These are phyloP conservation scores for Pythium aristosporum DNA, from an alignment of 352 stramenopile species.

Conservation along the genomic window DNA sequence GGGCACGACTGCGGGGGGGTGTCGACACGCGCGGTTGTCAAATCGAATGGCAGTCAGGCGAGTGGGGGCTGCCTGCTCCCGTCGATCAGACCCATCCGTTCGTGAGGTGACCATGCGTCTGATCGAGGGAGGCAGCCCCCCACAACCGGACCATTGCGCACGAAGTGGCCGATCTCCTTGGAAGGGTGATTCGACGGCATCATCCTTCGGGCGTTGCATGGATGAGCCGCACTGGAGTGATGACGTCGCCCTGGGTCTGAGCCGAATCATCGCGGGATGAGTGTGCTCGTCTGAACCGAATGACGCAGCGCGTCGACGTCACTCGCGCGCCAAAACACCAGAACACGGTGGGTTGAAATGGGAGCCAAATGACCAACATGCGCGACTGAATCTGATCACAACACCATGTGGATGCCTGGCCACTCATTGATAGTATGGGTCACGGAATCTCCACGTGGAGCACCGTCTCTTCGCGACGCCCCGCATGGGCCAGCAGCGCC, in stretches of 20 bases:
- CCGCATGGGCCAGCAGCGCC: constrained; percentile 43
- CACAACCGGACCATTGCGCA: background rate
- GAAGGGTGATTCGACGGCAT: constrained; percentile 21
- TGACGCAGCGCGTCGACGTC: constrained; percentile 14
- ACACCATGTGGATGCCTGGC: background rate
- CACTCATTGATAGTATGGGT: background rate
- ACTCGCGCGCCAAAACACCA: constrained; percentile 1
- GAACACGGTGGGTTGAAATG: background rate
- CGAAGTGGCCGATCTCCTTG: background rate
- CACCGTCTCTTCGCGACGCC: constrained; percentile 54
- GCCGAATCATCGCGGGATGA: background rate
- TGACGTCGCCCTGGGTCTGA: constrained; percentile 8
- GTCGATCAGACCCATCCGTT: too few species aligned
- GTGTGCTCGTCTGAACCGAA: background rate
- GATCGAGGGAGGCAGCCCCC: too few species aligned
- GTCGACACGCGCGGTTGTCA: background rate
- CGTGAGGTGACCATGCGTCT: background rate
- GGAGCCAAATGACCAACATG: background rate
- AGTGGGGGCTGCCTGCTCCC: too few species aligned
- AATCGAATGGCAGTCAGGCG: background rate
- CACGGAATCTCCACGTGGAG: constrained; percentile 53
- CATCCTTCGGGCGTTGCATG: constrained; percentile 7
- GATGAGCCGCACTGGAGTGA: constrained; percentile 7
- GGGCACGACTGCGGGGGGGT: background rate
- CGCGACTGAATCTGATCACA: too few species aligned